Evolutionary conservation across 2,329 filamentous ascomycete species (phyloP), one percentile per base, ranked within the genome.

Genomic region (Orbilia oligospora): DNA sequence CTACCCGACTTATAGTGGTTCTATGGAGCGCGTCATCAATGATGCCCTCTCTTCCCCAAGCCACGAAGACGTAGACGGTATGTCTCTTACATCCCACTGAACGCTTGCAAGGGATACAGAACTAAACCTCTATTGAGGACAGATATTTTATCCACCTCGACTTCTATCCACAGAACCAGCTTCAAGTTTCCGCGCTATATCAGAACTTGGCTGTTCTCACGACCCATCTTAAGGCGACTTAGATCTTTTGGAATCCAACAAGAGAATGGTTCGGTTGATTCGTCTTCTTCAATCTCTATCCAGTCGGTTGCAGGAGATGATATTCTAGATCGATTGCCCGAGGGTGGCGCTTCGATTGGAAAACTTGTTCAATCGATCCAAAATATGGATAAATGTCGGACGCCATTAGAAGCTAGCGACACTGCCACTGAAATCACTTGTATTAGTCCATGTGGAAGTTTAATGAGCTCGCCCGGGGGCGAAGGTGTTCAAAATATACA

Each of bases 1-100:
- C 4, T 77, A 77, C 36, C 73, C 73, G 61, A 68, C 67, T 2
- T 44, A 77, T 38, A 77, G 73, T 24, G 58, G 55, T 22, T 71
- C 73, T n/a, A 77, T 77, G 73, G 73, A 67, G 20, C 38, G 51
- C 22, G 61, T 77, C 22, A 71, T 63, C 3, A 49, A 67, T 33
- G 61, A 77, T 51, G 67, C 73, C 66, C 73, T 77, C 56, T 77
- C 27, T 5, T 68, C 41, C 51, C 73, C 73, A 9, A 38, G 27
- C 48, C 33, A 71, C 41, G 67, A 71, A 16, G 73, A 77, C 20
- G 6, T 68, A 2, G 67, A 71, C 51, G 73, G 73, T 77, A 68
- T 14, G 67, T 30, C 46, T 3, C 12, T 49, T 1, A 41, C 10
- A 5, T 49, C 10, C 33, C 9, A 6, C 16, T 12, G 6, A 3